Base-by-base conservation (phyloP, 2,329 filamentous ascomycete species). In the Pestalotiopsis sp. region DNA sequence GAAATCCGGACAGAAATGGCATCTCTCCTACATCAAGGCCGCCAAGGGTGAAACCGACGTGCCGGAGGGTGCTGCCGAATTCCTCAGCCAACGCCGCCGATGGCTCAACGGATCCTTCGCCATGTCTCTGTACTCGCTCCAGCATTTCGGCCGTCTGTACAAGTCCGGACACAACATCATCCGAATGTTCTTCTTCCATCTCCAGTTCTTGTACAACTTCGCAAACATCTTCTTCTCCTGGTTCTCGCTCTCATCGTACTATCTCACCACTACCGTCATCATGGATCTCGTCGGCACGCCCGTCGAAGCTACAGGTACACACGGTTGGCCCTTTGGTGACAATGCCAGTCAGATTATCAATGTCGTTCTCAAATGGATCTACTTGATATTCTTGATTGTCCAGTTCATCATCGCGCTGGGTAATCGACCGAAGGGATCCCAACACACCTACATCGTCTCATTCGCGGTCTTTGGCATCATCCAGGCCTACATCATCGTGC, bases 61-160 rank as follows among this genome's bases (percentile, higher is more conserved):
- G 74, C 96, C 96, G 60, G 96, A 99, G 85, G 95, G 95, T 81
- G 95, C 95, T 70, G 86, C 96, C 38, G 96, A 99, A 81, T 98
- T 99, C 83, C 98, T 99, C 84, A 92, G 93, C 73, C 96, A 99
- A 84, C 94, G 96, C 87, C 92, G 96, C 87, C 92, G 96, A 87
- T 99, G 96, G 96, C 86, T 99, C 75, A 99, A 99, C 88, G 96
- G 96, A 87, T 98, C 96, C 2, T 99, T 99, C 78, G 96, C 96
- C 68, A 96, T 96, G 80, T 94, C 93, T 81, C 91, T 99, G 79
- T 99, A 99, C 85, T 93, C 96, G 27, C 88, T 98, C 73, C 97
- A 99, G 93, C 96, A 99, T 82, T 99, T 99, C 78, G 93, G 94
- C 60, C 93, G 96, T 74, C 97, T 98, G 92, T 99, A 99, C 89